Evolutionary conservation across 164 flowering plant species (phyloP).

Genomic region (Cinnamomum micranthum): DNA sequence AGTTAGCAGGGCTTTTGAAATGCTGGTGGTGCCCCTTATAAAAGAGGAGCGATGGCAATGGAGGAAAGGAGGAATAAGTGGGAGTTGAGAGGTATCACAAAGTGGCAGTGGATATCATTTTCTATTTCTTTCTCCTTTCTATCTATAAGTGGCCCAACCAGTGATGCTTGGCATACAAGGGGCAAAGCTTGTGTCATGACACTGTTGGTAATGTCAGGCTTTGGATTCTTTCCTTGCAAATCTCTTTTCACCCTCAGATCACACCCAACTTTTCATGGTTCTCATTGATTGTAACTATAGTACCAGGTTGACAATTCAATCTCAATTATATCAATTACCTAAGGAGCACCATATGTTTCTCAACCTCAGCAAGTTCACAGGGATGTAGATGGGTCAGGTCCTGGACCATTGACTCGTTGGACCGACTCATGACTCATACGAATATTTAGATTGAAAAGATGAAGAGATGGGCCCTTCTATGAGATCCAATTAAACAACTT

Average conservation of each 20-base stretch:
- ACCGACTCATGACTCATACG: not conserved
- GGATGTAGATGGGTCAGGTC: not conserved
- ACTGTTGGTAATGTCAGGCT: conserved; percentile 34
- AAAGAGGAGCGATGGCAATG: conserved; percentile 3
- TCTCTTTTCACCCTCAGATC: conserved; percentile 8
- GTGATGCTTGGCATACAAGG: conserved; percentile 31
- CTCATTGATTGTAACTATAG: conserved; percentile 12
- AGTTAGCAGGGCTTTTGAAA: conserved; percentile 12
- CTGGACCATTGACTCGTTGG: not conserved
- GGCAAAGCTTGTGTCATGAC: conserved; percentile 40
- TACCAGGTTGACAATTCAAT: conserved; percentile 25
- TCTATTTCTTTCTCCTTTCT: conserved; percentile 23
- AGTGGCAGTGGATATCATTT: conserved; percentile 23
- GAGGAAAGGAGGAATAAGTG: conserved; percentile 10
- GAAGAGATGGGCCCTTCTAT: not conserved
- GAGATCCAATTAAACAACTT: not conserved
- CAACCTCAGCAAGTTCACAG: not conserved
- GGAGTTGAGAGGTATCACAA: conserved; percentile 15
- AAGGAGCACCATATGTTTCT: not conserved
- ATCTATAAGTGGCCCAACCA: conserved; percentile 21
- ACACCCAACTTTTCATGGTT: conserved; percentile 19
- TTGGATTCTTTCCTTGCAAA: conserved; percentile 16
- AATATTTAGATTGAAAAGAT: not conserved
- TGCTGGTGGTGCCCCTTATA: conserved; percentile 22
- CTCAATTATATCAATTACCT: conserved; percentile 9